These are phyloP conservation scores for Olyra latifolia DNA, from an alignment of 176 grass and related monocot species.

Conservation along the genomic window DNA sequence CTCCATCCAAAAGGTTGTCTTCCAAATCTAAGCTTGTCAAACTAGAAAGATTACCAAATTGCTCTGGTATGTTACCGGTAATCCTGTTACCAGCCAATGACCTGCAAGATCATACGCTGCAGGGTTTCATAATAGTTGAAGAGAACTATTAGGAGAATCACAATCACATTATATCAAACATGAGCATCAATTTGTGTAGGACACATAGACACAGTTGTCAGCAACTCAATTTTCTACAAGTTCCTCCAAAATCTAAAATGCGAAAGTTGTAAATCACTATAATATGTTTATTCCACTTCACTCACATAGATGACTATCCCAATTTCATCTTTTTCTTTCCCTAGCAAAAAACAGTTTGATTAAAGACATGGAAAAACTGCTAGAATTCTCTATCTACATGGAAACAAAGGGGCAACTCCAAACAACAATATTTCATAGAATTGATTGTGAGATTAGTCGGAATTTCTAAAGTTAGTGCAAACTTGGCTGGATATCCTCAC, in stretches of 20 bases:
- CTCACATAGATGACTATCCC: background rate
- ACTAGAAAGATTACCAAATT: conserved; percentile 72
- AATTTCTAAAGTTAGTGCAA: background rate
- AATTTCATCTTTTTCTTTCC: background rate
- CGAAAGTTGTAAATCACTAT: background rate
- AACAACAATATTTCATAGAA: conserved; percentile 5
- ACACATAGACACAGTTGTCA: background rate
- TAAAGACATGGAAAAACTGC: background rate
- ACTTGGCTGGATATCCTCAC: background rate
- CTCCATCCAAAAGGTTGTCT: conserved; percentile 62
- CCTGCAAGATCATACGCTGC: conserved; percentile 49
- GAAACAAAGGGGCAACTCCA: background rate
- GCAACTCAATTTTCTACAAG: background rate
- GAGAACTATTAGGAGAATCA: background rate
- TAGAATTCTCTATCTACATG: background rate
- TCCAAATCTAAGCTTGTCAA: conserved; percentile 69
- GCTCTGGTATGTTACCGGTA: conserved; percentile 61
- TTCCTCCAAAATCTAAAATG: background rate
- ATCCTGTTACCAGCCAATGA: conserved; percentile 63
- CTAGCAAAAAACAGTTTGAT: background rate
- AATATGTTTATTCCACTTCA: conserved; percentile 5
- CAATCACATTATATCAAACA: conserved; percentile 8
- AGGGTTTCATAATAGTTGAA: conserved; percentile 16
- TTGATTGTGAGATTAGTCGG: background rate
- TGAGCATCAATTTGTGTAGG: background rate